Conservation (phyloP, 805 yeast species). For the Cyberlindnera mycetangii region DNA sequence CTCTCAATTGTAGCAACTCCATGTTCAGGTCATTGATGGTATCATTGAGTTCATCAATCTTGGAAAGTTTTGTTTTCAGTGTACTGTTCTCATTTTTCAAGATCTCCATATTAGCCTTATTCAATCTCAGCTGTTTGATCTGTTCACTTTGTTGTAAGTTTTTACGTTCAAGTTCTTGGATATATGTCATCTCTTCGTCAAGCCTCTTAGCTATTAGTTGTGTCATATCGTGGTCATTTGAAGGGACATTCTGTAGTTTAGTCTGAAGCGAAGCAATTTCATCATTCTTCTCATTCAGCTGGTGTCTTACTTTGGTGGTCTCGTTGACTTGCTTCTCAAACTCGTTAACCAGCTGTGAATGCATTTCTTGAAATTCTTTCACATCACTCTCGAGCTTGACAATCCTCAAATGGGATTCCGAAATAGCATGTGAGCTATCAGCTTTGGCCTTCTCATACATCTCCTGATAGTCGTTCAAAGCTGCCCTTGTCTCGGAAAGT, state of each 20-base stretch:
- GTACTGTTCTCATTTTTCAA: constrained; percentile 52
- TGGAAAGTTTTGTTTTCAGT: constrained; percentile 37
- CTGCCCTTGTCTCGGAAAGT: constrained; percentile 17
- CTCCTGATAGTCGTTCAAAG: constrained; percentile 16
- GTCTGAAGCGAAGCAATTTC: constrained; percentile 3
- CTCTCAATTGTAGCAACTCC: constrained; percentile 45
- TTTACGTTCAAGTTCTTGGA: constrained; percentile 47
- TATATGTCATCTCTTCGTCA: constrained; percentile 41
- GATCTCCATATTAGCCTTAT: constrained; percentile 45
- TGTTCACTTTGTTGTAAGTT: constrained; percentile 51
- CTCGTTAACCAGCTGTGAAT: constrained; percentile 7
- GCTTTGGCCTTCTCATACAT: constrained; percentile 9
- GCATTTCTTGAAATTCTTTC: constrained; percentile 7
- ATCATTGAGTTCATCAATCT: constrained; percentile 41
- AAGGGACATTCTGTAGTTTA: constrained; percentile 29
- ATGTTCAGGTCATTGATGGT: constrained; percentile 47
- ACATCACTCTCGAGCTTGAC: constrained; percentile 4
- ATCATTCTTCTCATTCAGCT: constrained; percentile 4
- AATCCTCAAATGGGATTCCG: neutral
- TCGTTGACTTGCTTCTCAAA: constrained; percentile 8
- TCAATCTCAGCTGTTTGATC: constrained; percentile 46
- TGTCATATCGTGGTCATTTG: constrained; percentile 30
- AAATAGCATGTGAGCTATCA: neutral
- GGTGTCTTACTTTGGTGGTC: neutral
- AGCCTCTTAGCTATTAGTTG: constrained; percentile 27